Evolutionary conservation across 106 monocot genomes (phyloP).

Genomic region (Dendrobium huoshanense): DNA sequence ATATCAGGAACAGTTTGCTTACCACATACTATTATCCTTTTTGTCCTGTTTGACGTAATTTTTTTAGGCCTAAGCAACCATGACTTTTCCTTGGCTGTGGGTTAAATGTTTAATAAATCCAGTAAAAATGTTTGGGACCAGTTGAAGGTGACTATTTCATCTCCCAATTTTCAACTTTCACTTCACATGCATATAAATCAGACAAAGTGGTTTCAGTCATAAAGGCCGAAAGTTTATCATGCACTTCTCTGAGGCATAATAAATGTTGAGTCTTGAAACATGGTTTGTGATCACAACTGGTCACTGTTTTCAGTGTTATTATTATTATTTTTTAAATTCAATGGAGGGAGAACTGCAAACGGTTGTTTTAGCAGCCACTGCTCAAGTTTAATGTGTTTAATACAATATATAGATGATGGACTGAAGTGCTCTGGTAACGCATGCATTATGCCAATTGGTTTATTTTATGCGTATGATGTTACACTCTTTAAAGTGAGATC

Average conservation of each 20-base stretch:
- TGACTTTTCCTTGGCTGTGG: not conserved
- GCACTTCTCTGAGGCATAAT: not conserved
- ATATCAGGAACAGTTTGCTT: not conserved
- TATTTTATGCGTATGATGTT: not conserved
- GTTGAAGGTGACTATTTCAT: slow-evolving; percentile 1
- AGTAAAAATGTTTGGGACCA: not conserved
- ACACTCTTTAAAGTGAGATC: not conserved
- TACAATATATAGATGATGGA: not conserved
- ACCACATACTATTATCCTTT: not conserved
- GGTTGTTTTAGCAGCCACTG: not conserved
- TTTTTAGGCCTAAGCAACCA: not conserved
- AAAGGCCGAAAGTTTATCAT: not conserved
- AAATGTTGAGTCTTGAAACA: not conserved
- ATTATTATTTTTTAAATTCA: not conserved
- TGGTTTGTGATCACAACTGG: not conserved
- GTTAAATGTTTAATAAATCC: not conserved
- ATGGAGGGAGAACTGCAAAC: not conserved
- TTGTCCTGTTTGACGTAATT: not conserved
- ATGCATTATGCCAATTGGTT: not conserved
- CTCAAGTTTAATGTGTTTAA: not conserved
- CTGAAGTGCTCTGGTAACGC: not conserved
- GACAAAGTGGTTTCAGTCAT: not conserved
- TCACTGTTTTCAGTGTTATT: not conserved
- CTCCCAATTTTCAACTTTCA: not conserved
- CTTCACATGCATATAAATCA: not conserved